Percentiles rank a stretch among this genome's conserved stretches.
phyloP scores from a whole-genome alignment of 169 alveolate genomes.

The Eimeria brunetti region DNA sequence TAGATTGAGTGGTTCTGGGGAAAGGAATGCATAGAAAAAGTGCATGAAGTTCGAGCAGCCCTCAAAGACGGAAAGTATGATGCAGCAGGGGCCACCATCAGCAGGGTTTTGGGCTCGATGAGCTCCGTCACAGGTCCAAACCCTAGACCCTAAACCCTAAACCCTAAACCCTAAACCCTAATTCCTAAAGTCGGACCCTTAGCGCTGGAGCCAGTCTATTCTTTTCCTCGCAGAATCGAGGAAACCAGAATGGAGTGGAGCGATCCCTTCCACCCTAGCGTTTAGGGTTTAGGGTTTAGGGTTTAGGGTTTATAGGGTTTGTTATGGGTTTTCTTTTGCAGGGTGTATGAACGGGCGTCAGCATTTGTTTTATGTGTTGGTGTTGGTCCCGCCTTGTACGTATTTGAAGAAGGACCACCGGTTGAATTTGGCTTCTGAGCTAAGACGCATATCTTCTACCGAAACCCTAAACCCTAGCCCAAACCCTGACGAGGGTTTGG shows the following conservation, averaged over 20 bases:
- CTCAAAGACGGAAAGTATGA: constrained; percentile 59
- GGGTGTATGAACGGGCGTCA: constrained; percentile 71
- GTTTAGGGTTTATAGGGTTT: background rate
- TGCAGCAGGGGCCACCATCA: constrained; percentile 25
- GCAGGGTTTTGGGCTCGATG: constrained; percentile 50
- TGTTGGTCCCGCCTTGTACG: constrained; percentile 58
- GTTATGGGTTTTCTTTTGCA: background rate
- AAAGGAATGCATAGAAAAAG: constrained; percentile 40
- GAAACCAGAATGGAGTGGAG: no score
- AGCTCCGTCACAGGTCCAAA: constrained; percentile 53
- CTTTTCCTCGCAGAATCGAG: no score
- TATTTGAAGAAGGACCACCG: constrained; percentile 42
- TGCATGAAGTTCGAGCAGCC: background rate
- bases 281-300: no score
- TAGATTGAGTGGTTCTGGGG: constrained; percentile 77
- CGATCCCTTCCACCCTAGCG: no score
- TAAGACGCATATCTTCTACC: constrained; percentile 28
- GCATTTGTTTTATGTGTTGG: constrained; percentile 68
- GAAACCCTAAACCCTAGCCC: no score
- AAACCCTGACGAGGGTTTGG: constrained; percentile 13
- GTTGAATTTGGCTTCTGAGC: constrained; percentile 48
- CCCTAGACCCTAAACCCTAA: background rate
- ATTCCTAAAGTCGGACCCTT: no score
- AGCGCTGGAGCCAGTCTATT: no score
- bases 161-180: no score